Percentiles rank a stretch among this genome's conserved stretches.
These are phyloP conservation scores for Trichoderma endophyticum DNA, from an alignment of 2,329 filamentous ascomycete species.

Conservation along the genomic window DNA sequence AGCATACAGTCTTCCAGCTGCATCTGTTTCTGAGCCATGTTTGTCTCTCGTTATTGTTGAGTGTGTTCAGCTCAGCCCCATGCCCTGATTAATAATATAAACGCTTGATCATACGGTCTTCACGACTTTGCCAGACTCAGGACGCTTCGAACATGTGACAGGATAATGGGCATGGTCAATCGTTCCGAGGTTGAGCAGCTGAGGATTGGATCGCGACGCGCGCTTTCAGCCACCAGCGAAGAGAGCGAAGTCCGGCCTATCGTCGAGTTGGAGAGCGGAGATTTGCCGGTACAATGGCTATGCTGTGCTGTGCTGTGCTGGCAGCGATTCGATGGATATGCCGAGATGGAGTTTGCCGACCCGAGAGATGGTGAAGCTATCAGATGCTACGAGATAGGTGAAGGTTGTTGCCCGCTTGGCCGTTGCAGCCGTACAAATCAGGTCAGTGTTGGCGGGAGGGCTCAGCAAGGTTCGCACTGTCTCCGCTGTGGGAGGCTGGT, in stretches of 20 bases:
- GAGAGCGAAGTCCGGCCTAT: neutral
- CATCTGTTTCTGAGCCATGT: constrained; percentile 72
- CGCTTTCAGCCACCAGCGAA: constrained; percentile 9
- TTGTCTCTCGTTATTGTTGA: constrained; percentile 15
- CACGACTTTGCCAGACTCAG: constrained; percentile 33
- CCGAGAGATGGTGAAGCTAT: constrained; percentile 8
- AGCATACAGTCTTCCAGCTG: constrained; percentile 78
- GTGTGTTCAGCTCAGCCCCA: constrained; percentile 25
- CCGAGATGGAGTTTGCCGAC: constrained; percentile 8
- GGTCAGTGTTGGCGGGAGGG: neutral
- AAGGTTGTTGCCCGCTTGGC: constrained; percentile 13
- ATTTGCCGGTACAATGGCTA: neutral
- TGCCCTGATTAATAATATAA: constrained; percentile 25
- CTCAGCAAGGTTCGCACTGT: constrained; percentile 2
- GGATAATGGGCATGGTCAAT: constrained; percentile 34
- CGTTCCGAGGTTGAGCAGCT: constrained; percentile 9
- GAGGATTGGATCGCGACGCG: constrained; percentile 12
- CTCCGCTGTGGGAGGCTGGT: neutral
- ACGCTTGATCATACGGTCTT: constrained; percentile 17
- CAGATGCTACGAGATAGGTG: neutral
- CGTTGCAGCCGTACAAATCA: constrained; percentile 11
- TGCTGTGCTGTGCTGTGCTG: constrained; percentile 7
- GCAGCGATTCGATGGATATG: neutral
- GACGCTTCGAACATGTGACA: constrained; percentile 30
- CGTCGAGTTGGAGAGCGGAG: neutral